Conservation (phyloP, 2,329 filamentous ascomycete genomes). For the Mollisia scopiformis region DNA sequence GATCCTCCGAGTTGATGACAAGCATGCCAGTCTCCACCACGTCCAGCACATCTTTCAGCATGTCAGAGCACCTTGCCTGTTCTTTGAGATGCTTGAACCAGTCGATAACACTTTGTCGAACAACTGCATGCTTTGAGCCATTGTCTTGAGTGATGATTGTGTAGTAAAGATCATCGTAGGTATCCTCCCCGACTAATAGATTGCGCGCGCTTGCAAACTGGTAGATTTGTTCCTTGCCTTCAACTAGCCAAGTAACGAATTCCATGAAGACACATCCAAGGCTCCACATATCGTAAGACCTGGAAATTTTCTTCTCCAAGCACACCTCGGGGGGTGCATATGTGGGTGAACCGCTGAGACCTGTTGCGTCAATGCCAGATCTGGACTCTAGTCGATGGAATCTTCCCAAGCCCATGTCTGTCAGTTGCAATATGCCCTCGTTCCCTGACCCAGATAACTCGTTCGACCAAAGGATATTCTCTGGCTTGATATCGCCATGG, state of each 20-base stretch:
- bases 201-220: not conserved
- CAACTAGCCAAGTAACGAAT: constrained; percentile 33
- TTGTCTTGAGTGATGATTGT: not conserved
- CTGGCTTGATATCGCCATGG: constrained; percentile 43
- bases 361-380: constrained; percentile 37
- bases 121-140: not conserved
- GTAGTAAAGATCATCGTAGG: not conserved
- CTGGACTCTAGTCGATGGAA: constrained; percentile 32
- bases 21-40: constrained; percentile 3
- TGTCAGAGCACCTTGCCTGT: not conserved
- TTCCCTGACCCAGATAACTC: not conserved
- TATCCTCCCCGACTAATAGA: not conserved
- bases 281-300: constrained; percentile 33
- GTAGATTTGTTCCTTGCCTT: constrained; percentile 4
- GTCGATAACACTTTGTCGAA: not conserved
- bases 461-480: constrained; percentile 41
- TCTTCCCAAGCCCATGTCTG: constrained; percentile 36
- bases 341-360: constrained; percentile 4
- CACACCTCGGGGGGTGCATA: constrained; percentile 23
- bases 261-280: constrained; percentile 36
- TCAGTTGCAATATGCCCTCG: constrained; percentile 33
- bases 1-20: not conserved
- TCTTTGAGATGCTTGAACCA: not conserved
- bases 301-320: not conserved
- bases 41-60: constrained; percentile 11